These are phyloP conservation scores for Blastocystis hominis DNA, from an alignment of 352 stramenopile species.

Conservation along the genomic window DNA sequence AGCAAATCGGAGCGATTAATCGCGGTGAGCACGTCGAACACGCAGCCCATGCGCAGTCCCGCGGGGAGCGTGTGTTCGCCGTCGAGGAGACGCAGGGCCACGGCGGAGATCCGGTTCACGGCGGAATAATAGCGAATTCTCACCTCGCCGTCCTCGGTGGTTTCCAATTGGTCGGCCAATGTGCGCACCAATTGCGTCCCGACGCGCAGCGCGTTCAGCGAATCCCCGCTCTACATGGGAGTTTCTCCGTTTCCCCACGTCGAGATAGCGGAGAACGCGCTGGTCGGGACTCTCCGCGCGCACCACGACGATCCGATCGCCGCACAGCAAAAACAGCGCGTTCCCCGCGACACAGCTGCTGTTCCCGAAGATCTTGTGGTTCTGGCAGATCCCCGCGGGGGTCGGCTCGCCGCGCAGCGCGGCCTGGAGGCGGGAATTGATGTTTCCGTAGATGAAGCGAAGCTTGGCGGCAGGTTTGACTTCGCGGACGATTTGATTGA, in stretches of 20 bases:
- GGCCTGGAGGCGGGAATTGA: background rate
- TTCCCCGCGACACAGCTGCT: background rate
- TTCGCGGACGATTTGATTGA: background rate
- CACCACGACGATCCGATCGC: conserved; percentile 3
- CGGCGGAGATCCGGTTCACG: background rate
- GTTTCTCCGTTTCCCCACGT: background rate
- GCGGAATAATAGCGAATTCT: background rate
- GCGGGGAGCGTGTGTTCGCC: background rate
- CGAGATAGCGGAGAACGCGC: background rate
- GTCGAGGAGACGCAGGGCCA: background rate
- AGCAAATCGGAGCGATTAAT: background rate
- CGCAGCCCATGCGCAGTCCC: background rate
- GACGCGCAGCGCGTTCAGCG: background rate
- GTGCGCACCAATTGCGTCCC: background rate
- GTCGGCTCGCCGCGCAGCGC: background rate
- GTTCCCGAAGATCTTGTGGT: background rate
- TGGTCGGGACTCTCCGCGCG: background rate
- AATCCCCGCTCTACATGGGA: background rate
- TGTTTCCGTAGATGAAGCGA: conserved; percentile 8
- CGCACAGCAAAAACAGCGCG: background rate
- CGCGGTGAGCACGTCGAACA: background rate
- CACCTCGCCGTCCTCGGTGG: background rate
- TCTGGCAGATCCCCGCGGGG: background rate
- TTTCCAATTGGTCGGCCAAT: background rate
- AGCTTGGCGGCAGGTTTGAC: background rate